Evolutionary conservation across 2,329 filamentous ascomycete species (phyloP), one percentile per base, ranked within the genome.

Genomic region (Lachnellula occidentalis): DNA sequence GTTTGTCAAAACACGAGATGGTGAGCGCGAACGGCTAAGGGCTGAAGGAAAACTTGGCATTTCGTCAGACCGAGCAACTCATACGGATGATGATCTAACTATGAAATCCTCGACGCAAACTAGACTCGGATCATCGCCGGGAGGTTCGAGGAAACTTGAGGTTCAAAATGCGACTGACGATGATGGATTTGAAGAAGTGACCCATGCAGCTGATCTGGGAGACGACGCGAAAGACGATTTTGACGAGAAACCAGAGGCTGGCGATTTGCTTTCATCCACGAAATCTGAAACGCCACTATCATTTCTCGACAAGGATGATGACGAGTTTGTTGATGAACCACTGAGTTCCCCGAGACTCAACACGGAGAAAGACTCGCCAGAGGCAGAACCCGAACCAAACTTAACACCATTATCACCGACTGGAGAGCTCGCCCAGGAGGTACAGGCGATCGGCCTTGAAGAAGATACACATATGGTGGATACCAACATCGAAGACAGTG

Each of bases 151-250:
- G 51, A 80, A 78, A 46, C 76, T 92, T 1, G 89, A 92, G 62
- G 83, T 92, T 14, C 88, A 87, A 50, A 95, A 94, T 65, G 84
- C 82, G 15, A 86, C 87, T 12, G 89, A 94, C 61, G 89, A 94
- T 60, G 94, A 97, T 67, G 90, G 89, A 1, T 97, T 96, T 66
- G 94, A 99, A 69, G 91, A 96, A 71, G 92, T 97, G 9, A 80
- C 80, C 34, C 79, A 81, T 47, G 75, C 76, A 45, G 86, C 84
- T 31, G 87, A 90, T 56, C 80, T 90, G 64, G 82, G 82, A 17
- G 88, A 92, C 58, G 86, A 89, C 49, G 82, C 80, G 2, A 87
- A 86, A 37, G 82, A 88, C 58, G 83, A 87, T 58, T 81, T 87
- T 55, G 78, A 85, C 61, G 84, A 84, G 67, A 76, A 74, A 54